A percentile compares a stretch with the other conserved stretches of the same genome.
Conservation (phyloP, 169 alveolate genomes). For the Babesia divergens region DNA sequence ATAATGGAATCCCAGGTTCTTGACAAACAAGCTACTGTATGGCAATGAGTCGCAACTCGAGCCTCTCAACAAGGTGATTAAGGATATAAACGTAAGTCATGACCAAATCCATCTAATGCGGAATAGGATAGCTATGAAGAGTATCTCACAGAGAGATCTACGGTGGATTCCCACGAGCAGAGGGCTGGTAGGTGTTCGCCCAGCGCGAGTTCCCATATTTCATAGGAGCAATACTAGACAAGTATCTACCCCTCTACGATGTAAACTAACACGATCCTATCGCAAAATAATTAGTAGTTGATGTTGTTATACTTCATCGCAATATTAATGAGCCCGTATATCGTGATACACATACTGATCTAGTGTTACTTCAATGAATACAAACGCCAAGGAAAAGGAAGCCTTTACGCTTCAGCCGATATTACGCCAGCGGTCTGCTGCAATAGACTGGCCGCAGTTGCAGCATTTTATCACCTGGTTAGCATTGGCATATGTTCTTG, state of each 20-base stretch:
- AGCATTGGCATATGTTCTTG: neutral
- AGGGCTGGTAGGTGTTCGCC: slow-evolving; percentile 31
- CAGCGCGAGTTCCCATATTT: neutral
- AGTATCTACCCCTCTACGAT: slow-evolving; percentile 30
- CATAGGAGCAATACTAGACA: slow-evolving; percentile 43
- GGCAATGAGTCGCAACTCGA: slow-evolving; percentile 13
- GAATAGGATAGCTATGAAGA: slow-evolving; percentile 19
- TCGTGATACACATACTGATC: too few relatives aligned
- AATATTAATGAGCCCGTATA: too few relatives aligned
- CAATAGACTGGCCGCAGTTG: slow-evolving; percentile 16
- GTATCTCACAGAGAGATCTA: neutral
- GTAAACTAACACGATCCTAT: neutral
- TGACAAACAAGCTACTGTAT: slow-evolving; percentile 28
- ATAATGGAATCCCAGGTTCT: slow-evolving; percentile 17
- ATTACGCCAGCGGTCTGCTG: neutral
- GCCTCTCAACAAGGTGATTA: neutral
- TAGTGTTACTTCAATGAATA: neutral
- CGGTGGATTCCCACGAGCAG: slow-evolving; percentile 21
- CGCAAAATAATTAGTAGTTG: too few relatives aligned
- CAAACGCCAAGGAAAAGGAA: neutral
- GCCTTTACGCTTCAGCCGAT: slow-evolving; percentile 18
- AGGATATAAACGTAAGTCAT: slow-evolving; percentile 17
- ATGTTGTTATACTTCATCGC: too few relatives aligned
- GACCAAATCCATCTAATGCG: too few relatives aligned
- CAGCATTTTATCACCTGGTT: slow-evolving; percentile 23